phyloP scores from a whole-genome alignment of 1,284 basidiomycete species.

The Puccinia polysora region DNA sequence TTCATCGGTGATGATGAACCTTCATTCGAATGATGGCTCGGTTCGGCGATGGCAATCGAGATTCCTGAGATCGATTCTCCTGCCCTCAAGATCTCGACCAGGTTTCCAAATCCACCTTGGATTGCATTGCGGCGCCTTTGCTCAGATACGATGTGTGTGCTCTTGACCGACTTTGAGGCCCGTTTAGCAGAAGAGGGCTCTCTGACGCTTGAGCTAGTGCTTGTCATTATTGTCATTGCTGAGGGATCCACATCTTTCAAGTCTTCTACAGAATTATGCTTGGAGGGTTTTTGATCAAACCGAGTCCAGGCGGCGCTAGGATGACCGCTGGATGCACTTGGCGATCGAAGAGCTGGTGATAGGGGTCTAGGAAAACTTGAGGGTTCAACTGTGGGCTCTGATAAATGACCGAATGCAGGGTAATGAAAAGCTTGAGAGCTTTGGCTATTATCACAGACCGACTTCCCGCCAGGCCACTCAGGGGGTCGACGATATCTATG shows the following conservation, averaged over 20 bases:
- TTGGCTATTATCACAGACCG: background rate
- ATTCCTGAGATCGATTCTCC: slow-evolving; percentile 27
- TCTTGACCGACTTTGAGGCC: background rate
- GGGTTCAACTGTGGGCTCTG: background rate
- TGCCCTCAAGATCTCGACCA: slow-evolving; percentile 30
- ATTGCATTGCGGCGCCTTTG: slow-evolving; percentile 22
- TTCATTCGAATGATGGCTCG: background rate
- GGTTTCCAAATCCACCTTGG: slow-evolving; percentile 34
- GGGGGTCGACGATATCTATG: too few species aligned
- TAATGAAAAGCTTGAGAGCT: background rate
- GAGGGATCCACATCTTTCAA: background rate
- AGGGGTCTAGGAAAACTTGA: too few species aligned
- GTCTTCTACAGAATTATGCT: too few species aligned
- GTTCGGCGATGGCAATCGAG: slow-evolving; percentile 3
- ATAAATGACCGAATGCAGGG: background rate
- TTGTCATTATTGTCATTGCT: background rate
- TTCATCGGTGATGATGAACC: background rate
- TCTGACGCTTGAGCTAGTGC: background rate
- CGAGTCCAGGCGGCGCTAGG: too few species aligned
- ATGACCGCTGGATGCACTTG: too few species aligned
- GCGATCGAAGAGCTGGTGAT: background rate
- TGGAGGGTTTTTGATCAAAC: too few species aligned
- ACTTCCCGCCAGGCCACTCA: background rate
- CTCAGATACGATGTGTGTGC: slow-evolving; percentile 33
- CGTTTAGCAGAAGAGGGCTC: background rate